Percentiles rank a stretch among this genome's conserved stretches.
Evolutionary conservation across 768 basidiomycete species (phyloP).

Genomic region (Amanita molliuscula): DNA sequence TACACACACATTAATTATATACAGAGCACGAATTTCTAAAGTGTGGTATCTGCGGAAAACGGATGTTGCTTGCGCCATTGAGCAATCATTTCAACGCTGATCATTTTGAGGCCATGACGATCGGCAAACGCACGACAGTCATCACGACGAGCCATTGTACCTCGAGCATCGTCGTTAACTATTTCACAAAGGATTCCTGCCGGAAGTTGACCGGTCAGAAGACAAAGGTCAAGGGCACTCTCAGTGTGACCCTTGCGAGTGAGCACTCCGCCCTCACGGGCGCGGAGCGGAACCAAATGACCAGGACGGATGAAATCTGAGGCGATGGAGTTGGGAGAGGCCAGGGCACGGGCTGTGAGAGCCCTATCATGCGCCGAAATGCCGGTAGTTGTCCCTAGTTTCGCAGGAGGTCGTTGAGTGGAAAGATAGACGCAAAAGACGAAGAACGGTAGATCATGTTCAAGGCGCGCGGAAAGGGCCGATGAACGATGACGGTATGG

Average conservation of each 20-base stretch:
- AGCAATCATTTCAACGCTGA: conserved; percentile 81
- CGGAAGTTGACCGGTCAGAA: conserved; percentile 52
- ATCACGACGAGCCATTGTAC: conserved; percentile 91
- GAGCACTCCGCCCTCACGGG: conserved; percentile 76
- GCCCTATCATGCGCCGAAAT: conserved; percentile 96
- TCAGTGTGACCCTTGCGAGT: conserved; percentile 93
- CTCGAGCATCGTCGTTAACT: conserved; percentile 83
- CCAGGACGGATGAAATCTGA: conserved; percentile 87
- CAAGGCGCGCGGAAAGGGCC: conserved; percentile 3
- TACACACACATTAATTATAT: neutral
- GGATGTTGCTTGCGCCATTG: conserved; percentile 33
- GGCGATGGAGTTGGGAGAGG: conserved; percentile 41
- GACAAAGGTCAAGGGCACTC: conserved; percentile 78
- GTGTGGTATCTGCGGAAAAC: neutral
- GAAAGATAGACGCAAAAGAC: neutral
- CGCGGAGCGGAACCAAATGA: conserved; percentile 90
- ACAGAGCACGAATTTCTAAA: neutral
- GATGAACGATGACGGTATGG: conserved; percentile 5
- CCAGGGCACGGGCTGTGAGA: conserved; percentile 76
- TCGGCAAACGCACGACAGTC: conserved; percentile 90
- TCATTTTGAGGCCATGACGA: conserved; percentile 85
- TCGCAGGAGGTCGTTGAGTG: conserved; percentile 8
- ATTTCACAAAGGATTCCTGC: conserved; percentile 91
- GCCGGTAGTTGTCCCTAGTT: conserved; percentile 80
- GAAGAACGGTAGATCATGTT: neutral